Percentiles rank a stretch among this genome's conserved stretches.
These are phyloP conservation scores for Babesia ovata DNA, from an alignment of 169 alveolate species.

Conservation along the genomic window DNA sequence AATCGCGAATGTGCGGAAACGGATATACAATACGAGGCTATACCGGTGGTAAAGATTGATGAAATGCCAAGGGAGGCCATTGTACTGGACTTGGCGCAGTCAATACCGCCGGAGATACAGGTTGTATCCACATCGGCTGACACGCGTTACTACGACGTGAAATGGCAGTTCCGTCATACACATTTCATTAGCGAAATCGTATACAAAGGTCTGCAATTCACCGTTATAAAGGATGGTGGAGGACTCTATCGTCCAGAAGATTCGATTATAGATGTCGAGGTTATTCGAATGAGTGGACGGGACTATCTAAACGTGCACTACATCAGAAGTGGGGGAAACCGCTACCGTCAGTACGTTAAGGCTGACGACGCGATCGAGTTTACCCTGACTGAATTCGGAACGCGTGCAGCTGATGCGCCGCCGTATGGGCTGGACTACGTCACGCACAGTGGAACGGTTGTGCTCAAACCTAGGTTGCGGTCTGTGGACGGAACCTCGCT, in stretches of 20 bases:
- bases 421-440: conserved; percentile 2
- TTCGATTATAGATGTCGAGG: not conserved
- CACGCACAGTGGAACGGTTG: not conserved
- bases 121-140: too few relatives aligned
- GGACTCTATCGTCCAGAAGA: not conserved
- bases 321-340: not conserved
- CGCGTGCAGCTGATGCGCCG: not conserved
- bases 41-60: not conserved
- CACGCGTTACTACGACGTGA: not conserved
- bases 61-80: not conserved
- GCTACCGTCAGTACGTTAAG: not conserved
- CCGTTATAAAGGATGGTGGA: not conserved
- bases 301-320: not conserved
- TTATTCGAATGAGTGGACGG: not conserved
- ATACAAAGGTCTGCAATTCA: not conserved
- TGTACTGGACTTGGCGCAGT: not conserved
- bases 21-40: not conserved
- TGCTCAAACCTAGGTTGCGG: not conserved
- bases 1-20: not conserved
- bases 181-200: not conserved
- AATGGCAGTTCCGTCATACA: conserved; percentile 3
- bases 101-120: not conserved
- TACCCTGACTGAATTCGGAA: not conserved
- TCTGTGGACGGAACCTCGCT: not conserved
- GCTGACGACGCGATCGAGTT: not conserved